Conservation (phyloP, 2,329 filamentous ascomycete species). For the Sarocladium strictum region DNA sequence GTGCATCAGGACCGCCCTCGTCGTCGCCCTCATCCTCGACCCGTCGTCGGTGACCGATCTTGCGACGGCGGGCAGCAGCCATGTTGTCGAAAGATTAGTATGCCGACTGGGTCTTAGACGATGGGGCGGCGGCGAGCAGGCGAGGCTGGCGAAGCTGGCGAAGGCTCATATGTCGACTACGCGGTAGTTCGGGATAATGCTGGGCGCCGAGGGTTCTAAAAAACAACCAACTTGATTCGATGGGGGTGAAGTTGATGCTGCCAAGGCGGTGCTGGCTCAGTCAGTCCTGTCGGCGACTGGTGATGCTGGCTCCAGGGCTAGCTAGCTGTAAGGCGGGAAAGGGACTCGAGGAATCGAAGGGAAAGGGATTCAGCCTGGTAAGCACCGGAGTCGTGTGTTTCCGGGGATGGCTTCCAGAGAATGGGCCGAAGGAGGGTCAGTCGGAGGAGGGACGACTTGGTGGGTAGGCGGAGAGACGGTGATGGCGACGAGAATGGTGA, state of each 20-base stretch:
- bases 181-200: neutral
- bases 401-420: constrained; percentile 10
- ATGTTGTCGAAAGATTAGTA: constrained; percentile 18
- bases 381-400: neutral
- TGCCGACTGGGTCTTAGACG: constrained; percentile 5
- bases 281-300: neutral
- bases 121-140: neutral
- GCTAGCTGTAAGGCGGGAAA: neutral
- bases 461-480: neutral
- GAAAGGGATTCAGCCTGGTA: neutral
- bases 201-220: neutral
- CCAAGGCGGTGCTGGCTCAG: neutral
- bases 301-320: neutral
- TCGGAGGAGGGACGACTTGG: constrained; percentile 9
- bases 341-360: neutral
- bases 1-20: constrained; percentile 49
- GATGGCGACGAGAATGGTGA: constrained; percentile 9
- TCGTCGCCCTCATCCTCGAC: constrained; percentile 68
- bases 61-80: constrained; percentile 52
- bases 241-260: neutral
- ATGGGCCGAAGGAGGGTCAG: neutral
- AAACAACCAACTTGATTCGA: neutral
- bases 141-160: neutral
- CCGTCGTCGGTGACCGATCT: constrained; percentile 62
- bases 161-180: neutral